These are phyloP conservation scores for Barnettozyma sp. DNA, from an alignment of 805 yeast species.

Conservation along the genomic window DNA sequence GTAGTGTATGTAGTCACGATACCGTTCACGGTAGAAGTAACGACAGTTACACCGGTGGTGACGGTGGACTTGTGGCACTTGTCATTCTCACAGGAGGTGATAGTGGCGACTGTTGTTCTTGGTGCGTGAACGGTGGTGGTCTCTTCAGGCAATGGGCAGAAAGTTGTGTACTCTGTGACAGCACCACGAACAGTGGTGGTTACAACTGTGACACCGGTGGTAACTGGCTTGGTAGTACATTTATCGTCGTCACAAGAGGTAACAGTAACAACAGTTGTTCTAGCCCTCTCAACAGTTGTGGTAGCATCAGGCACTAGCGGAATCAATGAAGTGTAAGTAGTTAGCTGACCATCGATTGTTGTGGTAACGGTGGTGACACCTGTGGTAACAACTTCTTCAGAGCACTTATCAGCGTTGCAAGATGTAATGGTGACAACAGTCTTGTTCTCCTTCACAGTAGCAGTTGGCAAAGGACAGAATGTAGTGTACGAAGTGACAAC, in stretches of 20 bases:
- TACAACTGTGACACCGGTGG: constrained; percentile 4
- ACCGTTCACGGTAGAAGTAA: neutral
- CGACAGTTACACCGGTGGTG: constrained; percentile 3
- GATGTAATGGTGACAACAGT: constrained; percentile 18
- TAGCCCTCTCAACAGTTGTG: constrained; percentile 2
- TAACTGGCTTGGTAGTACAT: constrained; percentile 3
- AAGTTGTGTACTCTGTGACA: constrained; percentile 1
- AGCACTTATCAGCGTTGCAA: constrained; percentile 25
- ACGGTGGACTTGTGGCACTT: neutral
- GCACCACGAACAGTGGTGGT: constrained; percentile 10
- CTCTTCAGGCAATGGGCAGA: neutral
- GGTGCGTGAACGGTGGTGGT: neutral
- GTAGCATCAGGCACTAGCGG: constrained; percentile 5
- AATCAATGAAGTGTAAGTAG: constrained; percentile 19
- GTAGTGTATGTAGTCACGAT: constrained; percentile 1
- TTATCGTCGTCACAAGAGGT: constrained; percentile 10
- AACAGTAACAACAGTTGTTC: constrained; percentile 1
- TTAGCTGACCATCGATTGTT: constrained; percentile 14
- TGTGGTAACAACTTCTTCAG: constrained; percentile 15
- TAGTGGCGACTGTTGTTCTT: constrained; percentile 2
- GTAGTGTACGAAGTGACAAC: constrained; percentile 25
- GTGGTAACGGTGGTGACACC: constrained; percentile 2
- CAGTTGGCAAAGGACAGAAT: constrained; percentile 10
- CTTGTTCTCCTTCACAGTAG: neutral
- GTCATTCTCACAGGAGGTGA: constrained; percentile 3